These are phyloP conservation scores for Physcomitrium patens DNA, from an alignment of 225 moss, liverwort and hornwort genomes.

Conservation along the genomic window DNA sequence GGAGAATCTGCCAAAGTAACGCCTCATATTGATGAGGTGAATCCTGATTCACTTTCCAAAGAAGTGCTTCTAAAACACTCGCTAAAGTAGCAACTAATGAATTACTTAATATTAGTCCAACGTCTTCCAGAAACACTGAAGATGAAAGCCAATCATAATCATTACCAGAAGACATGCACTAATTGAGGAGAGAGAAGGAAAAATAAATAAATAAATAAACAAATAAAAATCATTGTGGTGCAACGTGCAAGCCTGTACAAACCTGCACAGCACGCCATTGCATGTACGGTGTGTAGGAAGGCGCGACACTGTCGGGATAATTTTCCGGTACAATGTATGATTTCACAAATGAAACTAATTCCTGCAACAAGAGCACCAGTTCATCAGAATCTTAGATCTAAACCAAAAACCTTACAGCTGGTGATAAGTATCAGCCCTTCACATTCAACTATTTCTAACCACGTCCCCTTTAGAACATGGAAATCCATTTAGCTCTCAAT, in stretches of 20 bases:
- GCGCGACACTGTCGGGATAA: conserved; percentile 89
- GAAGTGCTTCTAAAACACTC: too few species aligned
- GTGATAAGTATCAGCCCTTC: background rate
- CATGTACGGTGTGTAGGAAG: conserved; percentile 97
- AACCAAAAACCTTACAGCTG: background rate
- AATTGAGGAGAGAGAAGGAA: background rate
- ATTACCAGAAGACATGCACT: background rate
- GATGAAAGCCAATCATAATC: background rate
- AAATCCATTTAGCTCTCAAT: background rate
- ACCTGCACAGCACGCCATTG: conserved; percentile 99
- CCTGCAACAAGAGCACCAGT: conserved; percentile 61
- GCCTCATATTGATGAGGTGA: too few species aligned
- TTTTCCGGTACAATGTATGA: conserved; percentile 96
- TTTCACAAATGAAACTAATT: conserved; percentile 73
- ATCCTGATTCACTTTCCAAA: too few species aligned
- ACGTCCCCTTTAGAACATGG: conserved; percentile 1
- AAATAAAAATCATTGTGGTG: too few species aligned
- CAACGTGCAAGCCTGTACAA: conserved; percentile 17
- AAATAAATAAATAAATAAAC: background rate
- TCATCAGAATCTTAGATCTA: conserved; percentile 21
- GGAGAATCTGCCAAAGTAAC: too few species aligned
- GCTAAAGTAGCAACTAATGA: too few species aligned
- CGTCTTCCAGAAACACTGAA: background rate
- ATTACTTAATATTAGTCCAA: too few species aligned
- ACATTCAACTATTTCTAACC: background rate